Evolutionary conservation across 306 rosid genomes (phyloP).

Genomic region (Sindora glabra): DNA sequence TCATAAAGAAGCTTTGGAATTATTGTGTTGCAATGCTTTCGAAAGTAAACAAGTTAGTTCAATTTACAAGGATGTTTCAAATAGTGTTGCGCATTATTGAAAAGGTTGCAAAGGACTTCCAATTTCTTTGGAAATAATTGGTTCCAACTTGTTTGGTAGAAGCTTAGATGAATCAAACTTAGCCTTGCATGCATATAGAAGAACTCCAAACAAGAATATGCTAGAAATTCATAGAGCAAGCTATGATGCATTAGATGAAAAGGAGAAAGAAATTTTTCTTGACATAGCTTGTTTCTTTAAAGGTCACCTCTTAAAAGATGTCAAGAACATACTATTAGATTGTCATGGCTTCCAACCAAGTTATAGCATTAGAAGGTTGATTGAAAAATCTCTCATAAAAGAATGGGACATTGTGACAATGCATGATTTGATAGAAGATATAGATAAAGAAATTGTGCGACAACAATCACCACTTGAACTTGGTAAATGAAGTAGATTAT

Average conservation of each 20-base stretch:
- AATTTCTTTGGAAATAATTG: slow-evolving; percentile 1
- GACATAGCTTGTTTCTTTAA: slow-evolving; percentile 11
- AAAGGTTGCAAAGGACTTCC: slow-evolving; percentile 1
- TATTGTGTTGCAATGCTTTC: slow-evolving; percentile 11
- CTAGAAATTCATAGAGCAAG: background rate
- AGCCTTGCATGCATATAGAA: background rate
- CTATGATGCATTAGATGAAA: slow-evolving; percentile 4
- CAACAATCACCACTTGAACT: slow-evolving; percentile 4
- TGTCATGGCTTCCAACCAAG: background rate
- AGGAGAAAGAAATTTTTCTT: background rate
- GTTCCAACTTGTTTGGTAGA: slow-evolving; percentile 2
- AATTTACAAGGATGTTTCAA: background rate
- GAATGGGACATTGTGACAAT: background rate
- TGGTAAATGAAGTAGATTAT: slow-evolving; percentile 5
- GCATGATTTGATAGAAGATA: slow-evolving; percentile 1
- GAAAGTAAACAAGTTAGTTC: background rate
- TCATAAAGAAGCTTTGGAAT: background rate
- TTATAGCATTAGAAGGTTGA: background rate
- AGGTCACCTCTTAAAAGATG: background rate
- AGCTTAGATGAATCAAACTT: background rate
- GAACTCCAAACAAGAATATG: slow-evolving; percentile 4
- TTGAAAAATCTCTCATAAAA: slow-evolving; percentile 6
- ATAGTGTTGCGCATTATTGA: background rate
- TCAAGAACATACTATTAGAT: background rate
- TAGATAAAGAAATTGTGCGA: slow-evolving; percentile 1